Conservation (phyloP, 495 filamentous ascomycete genomes). For the Penicillium steckii region DNA sequence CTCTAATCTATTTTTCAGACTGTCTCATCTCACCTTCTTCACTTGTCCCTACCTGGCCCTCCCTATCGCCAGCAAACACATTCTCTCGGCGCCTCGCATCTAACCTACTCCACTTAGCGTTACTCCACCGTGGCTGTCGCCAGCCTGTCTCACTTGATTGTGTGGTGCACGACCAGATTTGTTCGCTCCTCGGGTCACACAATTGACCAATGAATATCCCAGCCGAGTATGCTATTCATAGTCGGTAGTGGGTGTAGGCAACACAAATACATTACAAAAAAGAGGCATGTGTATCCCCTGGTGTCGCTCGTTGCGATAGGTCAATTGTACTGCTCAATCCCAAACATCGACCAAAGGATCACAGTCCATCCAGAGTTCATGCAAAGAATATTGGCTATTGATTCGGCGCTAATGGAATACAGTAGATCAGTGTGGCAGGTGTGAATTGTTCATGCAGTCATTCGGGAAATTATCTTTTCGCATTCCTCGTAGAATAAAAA, state of each 20-base stretch:
- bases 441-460: too few species aligned
- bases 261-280: background rate
- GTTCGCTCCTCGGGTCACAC: background rate
- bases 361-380: background rate
- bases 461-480: too few species aligned
- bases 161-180: background rate
- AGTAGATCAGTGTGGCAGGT: background rate
- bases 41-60: background rate
- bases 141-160: background rate
- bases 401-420: background rate
- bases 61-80: background rate
- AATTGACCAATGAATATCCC: constrained; percentile 1
- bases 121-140: background rate
- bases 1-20: background rate
- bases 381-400: background rate
- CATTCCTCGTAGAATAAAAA: too few species aligned
- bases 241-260: background rate
- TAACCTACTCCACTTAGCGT: background rate
- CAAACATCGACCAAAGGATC: background rate
- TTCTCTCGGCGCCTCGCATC: background rate
- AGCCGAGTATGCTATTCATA: background rate
- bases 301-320: background rate
- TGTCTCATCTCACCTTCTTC: background rate
- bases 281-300: background rate
- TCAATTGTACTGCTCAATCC: background rate